Evolutionary conservation across 768 basidiomycete genomes (phyloP), one percentile per base, ranked within the genome.

Genomic region (Mycena polygramma): DNA sequence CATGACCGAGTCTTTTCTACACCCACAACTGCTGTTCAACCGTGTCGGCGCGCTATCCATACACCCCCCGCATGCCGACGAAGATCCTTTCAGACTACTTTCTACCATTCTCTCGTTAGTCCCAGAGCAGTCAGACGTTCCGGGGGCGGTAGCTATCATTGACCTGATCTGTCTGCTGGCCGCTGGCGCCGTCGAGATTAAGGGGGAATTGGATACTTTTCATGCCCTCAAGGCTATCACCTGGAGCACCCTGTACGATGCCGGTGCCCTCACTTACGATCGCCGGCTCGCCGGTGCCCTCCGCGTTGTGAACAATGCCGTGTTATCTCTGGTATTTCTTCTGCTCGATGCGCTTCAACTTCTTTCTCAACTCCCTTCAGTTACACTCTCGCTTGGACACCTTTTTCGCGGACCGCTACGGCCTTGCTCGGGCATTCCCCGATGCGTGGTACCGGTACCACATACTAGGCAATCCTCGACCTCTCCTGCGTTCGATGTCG

Each of bases 111-210:
- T 71, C 17, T 14, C 35, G 4, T 49, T 57, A 7, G 19, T 66
- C 30, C 60, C 65, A 9, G 35, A 48, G 48, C 24, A 60, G 14
- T 63, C 61, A 2, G 52, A 63, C 8, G 46, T 55, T 4, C 20
- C 43, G 4, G 57, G 43, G 7, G 55, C 52, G 0, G 57, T 54
- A 0, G 54, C 43, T 13, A 19, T 36, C 52, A 22, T 60, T 7
- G 49, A 22, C 9, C n/a, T 72, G 24, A 68, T 72, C 19, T 57
- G 61, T 8, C 39, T 72, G 30, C 59, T 71, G 26, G 65, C 70
- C 49, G 30, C 66, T 1, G 62, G 66, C 15, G 26, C 36, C 19
- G 57, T 67, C 7, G 49, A 66, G 19, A 30, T 58, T 24, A 37
- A 36, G 4, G n/a, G n/a, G 9, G 15, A 57, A 22, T 4, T 43